Evolutionary conservation across 345 rosid species (phyloP).

Genomic region (Eucalyptus regnans): DNA sequence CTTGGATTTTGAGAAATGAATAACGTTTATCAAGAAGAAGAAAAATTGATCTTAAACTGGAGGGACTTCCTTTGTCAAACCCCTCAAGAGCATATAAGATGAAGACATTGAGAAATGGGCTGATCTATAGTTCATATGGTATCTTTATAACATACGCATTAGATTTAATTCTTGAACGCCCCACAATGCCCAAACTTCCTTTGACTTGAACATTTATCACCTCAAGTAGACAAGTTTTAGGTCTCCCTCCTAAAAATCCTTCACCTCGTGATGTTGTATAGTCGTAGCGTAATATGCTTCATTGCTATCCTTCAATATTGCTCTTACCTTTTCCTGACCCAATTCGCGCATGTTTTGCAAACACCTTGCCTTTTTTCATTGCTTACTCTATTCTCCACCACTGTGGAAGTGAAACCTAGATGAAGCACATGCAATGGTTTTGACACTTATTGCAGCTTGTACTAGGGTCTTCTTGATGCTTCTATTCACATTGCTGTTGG

Average conservation of each 20-base stretch:
- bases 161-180: neutral
- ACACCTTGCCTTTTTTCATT: neutral
- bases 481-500: neutral
- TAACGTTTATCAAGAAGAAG: neutral
- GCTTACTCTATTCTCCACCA: neutral
- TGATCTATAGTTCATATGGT: neutral
- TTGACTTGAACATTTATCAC: neutral
- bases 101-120: neutral
- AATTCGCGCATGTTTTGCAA: neutral
- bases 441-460: neutral
- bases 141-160: neutral
- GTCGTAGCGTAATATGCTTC: neutral
- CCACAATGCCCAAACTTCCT: neutral
- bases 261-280: neutral
- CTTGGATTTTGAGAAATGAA: neutral
- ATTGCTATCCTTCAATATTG: neutral
- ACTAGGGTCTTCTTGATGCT: neutral
- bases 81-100: neutral
- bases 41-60: neutral
- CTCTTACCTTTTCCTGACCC: neutral
- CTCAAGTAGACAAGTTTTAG: neutral
- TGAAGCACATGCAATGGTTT: neutral
- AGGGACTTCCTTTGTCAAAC: neutral
- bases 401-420: neutral
- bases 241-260: neutral